These are phyloP conservation scores for Oldenlandia corymbosa DNA, from an alignment of 257 asterid species.

Conservation along the genomic window DNA sequence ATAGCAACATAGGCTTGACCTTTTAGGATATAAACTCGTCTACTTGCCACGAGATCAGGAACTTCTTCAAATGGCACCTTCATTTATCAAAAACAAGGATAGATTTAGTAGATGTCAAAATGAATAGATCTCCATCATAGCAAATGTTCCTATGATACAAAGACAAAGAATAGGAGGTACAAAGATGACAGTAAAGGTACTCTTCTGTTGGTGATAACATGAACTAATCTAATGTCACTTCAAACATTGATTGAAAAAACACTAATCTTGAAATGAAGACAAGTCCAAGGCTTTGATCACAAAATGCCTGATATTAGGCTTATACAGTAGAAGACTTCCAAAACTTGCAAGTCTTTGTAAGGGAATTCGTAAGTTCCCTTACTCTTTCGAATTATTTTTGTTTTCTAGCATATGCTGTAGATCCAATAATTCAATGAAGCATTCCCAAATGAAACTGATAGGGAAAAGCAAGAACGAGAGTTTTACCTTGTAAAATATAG, in stretches of 20 bases:
- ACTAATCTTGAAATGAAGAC: not conserved
- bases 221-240: no score
- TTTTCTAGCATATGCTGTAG: not conserved
- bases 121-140: slow-evolving; percentile 10
- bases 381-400: no score
- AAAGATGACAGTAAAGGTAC: no score
- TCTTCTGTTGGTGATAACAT: no score
- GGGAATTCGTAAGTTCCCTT: no score
- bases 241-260: no score
- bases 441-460: not conserved
- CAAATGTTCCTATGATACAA: not conserved
- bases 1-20: slow-evolving; percentile 88
- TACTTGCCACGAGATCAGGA: slow-evolving; percentile 83
- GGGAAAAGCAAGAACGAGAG: not conserved
- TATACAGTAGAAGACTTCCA: not conserved
- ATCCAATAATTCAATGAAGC: not conserved
- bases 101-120: slow-evolving; percentile 3
- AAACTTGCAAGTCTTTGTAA: no score
- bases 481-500: slow-evolving; percentile 73
- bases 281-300: not conserved
- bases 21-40: slow-evolving; percentile 68
- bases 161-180: no score
- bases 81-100: slow-evolving; percentile 15
- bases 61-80: slow-evolving; percentile 99
- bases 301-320: not conserved